A percentile compares a stretch with the other conserved stretches of the same genome.
phyloP scores from a whole-genome alignment of 2,329 filamentous ascomycete genomes.

The Colletotrichum graminicola region DNA sequence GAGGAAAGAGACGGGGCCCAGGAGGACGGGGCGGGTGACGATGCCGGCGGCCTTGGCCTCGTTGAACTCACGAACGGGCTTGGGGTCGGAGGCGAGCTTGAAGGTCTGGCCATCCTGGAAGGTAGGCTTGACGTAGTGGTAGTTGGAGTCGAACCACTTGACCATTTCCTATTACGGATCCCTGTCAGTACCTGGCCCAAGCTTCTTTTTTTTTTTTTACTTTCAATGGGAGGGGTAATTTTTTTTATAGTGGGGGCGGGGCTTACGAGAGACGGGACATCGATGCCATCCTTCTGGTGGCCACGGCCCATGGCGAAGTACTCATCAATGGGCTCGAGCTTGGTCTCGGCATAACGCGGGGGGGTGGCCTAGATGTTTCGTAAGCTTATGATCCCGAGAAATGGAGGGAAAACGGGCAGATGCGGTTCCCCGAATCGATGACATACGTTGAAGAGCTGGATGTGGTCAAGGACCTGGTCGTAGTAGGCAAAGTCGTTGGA shows the following conservation, averaged over 20 bases:
- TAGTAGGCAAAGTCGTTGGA: constrained; percentile 99
- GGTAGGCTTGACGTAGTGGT: constrained; percentile 99
- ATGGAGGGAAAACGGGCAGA: constrained; percentile 3
- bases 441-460: constrained; percentile 95
- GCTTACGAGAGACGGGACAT: constrained; percentile 80
- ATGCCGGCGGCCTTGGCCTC: constrained; percentile 99
- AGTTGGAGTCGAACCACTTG: constrained; percentile 99
- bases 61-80: constrained; percentile 93
- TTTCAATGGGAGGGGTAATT: constrained; percentile 5
- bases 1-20: constrained; percentile 98
- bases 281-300: constrained; percentile 93
- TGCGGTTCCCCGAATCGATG: not conserved
- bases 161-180: constrained; percentile 81
- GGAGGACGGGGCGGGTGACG: constrained; percentile 89
- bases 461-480: constrained; percentile 97
- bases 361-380: constrained; percentile 79
- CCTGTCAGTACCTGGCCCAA: constrained; percentile 26
- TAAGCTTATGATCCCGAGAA: constrained; percentile 15
- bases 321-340: constrained; percentile 89
- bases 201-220: constrained; percentile 48
- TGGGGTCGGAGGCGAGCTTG: constrained; percentile 87
- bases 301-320: constrained; percentile 99
- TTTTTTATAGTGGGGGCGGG: constrained; percentile 31
- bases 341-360: constrained; percentile 92
- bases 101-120: constrained; percentile 97